phyloP scores from a whole-genome alignment of 345 rosid species.

The Citrus trifoliata region DNA sequence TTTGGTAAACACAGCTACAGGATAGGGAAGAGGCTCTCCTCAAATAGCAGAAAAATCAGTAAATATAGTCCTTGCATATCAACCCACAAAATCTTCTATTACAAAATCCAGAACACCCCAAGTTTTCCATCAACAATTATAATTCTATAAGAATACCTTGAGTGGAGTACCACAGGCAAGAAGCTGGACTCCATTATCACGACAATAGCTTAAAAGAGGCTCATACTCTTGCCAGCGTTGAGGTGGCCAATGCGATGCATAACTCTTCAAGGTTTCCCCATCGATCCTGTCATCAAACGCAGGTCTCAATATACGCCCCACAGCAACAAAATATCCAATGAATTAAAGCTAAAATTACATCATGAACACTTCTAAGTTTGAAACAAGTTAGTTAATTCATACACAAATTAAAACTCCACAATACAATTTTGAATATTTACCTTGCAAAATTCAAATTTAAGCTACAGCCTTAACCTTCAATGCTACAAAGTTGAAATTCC shows the following conservation, averaged over 20 bases:
- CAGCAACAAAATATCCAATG: neutral
- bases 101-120: neutral
- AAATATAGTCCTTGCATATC: neutral
- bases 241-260: slow-evolving; percentile 61
- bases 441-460: neutral
- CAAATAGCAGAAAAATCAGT: neutral
- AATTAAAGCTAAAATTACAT: neutral
- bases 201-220: slow-evolving; percentile 78
- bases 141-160: slow-evolving; percentile 37
- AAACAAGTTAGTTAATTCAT: neutral
- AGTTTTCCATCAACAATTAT: neutral
- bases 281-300: slow-evolving; percentile 57
- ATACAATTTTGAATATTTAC: neutral
- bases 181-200: slow-evolving; percentile 58
- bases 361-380: neutral
- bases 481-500: too few relatives aligned
- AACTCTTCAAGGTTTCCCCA: slow-evolving; percentile 62
- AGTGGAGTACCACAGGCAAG: slow-evolving; percentile 92
- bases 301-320: slow-evolving; percentile 13
- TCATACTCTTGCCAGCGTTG: slow-evolving; percentile 84
- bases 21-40: neutral
- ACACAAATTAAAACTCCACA: neutral
- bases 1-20: neutral
- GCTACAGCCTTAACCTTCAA: neutral
- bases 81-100: neutral